phyloP scores from a whole-genome alignment of 805 yeast genomes.

The Yarrowia sp. region DNA sequence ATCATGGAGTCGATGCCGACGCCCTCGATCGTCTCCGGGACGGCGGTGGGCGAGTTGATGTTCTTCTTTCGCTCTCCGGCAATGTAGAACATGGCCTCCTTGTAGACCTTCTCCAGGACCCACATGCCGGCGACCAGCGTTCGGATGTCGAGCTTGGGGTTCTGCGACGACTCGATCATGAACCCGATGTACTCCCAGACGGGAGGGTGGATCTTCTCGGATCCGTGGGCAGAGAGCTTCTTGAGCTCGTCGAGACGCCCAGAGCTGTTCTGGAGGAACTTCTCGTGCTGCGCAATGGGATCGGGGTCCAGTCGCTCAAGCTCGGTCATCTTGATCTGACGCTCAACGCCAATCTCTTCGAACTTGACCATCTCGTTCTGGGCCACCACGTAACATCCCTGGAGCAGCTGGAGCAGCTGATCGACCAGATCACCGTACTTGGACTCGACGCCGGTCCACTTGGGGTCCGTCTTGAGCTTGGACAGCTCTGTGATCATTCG shows the following conservation, averaged over 20 bases:
- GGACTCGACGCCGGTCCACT: constrained; percentile 15
- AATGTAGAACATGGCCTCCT: constrained; percentile 24
- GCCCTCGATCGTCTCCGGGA: constrained; percentile 1
- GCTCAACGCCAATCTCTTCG: constrained; percentile 10
- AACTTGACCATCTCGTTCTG: constrained; percentile 23
- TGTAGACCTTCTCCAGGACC: constrained; percentile 22
- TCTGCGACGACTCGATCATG: constrained; percentile 6
- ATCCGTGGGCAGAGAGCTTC: neutral
- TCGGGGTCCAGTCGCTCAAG: constrained; percentile 3
- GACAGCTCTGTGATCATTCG: constrained; percentile 11
- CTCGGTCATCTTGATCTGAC: constrained; percentile 15
- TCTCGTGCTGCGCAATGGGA: neutral
- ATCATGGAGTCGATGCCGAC: constrained; percentile 23
- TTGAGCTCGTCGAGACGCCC: neutral
- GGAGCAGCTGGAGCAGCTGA: neutral
- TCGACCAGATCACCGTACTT: constrained; percentile 4
- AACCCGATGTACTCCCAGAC: constrained; percentile 23
- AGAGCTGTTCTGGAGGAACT: neutral
- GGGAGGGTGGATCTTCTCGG: constrained; percentile 17
- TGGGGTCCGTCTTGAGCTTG: neutral
- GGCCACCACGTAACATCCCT: neutral
- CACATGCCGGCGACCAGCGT: constrained; percentile 22
- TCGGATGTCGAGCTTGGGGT: neutral
- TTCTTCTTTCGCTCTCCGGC: constrained; percentile 4
- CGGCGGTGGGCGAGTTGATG: constrained; percentile 2